Percentiles rank a stretch among this genome's conserved stretches.
Evolutionary conservation across 441 rosid genomes (phyloP).

Genomic region (Monsonia emarginata): DNA sequence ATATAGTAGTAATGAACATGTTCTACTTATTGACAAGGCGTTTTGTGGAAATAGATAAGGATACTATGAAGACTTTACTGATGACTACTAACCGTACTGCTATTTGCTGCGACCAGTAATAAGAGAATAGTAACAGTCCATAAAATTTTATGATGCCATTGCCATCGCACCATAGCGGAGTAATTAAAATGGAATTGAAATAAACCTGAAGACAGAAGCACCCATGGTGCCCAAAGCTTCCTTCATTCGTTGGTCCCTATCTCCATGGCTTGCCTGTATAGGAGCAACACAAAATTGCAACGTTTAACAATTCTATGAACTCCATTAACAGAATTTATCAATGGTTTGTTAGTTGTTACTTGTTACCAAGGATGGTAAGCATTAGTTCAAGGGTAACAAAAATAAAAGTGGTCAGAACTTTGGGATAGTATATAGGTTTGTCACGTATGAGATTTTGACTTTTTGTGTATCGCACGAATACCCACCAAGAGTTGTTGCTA

Average conservation of each 20-base stretch:
- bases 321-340: not conserved
- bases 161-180: no score
- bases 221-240: conserved; percentile 62
- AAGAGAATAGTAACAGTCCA: not conserved
- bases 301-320: not conserved
- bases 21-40: not conserved
- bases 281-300: not conserved
- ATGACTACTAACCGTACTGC: not conserved
- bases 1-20: no score
- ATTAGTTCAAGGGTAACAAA: not conserved
- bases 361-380: not conserved
- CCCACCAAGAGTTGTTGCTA: not conserved
- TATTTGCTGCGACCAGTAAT: not conserved
- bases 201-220: conserved; percentile 70
- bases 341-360: not conserved
- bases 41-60: not conserved
- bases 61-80: not conserved
- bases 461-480: no score
- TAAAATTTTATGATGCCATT: no score
- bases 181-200: not conserved
- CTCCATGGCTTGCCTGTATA: conserved; percentile 51
- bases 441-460: no score
- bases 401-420: not conserved
- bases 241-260: conserved; percentile 44
- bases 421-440: not conserved